Conservation (phyloP, 805 yeast genomes). For the Candida oleophila region DNA sequence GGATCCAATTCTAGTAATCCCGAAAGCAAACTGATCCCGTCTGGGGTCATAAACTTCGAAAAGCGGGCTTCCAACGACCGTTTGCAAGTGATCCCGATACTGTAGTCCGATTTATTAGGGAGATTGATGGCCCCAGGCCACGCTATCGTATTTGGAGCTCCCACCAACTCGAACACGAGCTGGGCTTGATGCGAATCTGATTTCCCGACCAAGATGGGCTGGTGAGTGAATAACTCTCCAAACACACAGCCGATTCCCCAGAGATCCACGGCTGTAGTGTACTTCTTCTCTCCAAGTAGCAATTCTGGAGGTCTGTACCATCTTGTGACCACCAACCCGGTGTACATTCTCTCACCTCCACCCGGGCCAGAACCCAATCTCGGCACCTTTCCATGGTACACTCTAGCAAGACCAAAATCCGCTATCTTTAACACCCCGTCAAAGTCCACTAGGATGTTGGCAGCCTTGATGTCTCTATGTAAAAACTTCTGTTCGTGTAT, state of each 20-base stretch:
- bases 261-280: conserved; percentile 93
- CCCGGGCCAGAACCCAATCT: conserved; percentile 52
- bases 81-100: conserved; percentile 43
- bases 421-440: conserved; percentile 84
- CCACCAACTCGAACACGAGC: conserved; percentile 75
- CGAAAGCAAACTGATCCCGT: conserved; percentile 56
- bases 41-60: conserved; percentile 35
- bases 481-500: conserved; percentile 61
- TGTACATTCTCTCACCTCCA: conserved; percentile 53
- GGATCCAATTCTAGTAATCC: conserved; percentile 74
- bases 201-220: conserved; percentile 82
- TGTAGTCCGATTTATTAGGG: conserved; percentile 52
- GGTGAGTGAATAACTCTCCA: conserved; percentile 80
- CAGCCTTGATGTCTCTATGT: conserved; percentile 94
- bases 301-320: conserved; percentile 98
- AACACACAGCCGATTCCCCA: conserved; percentile 98
- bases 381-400: conserved; percentile 64
- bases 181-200: conserved; percentile 88
- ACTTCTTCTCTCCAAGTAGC: conserved; percentile 76
- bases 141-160: conserved; percentile 63
- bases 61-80: conserved; percentile 53
- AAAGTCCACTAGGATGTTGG: conserved; percentile 82
- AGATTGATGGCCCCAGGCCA: conserved; percentile 64
- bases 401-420: conserved; percentile 91
- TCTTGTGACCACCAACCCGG: conserved; percentile 82